Conservation (phyloP, 495 filamentous ascomycete species). For the Echria macrotheca region DNA sequence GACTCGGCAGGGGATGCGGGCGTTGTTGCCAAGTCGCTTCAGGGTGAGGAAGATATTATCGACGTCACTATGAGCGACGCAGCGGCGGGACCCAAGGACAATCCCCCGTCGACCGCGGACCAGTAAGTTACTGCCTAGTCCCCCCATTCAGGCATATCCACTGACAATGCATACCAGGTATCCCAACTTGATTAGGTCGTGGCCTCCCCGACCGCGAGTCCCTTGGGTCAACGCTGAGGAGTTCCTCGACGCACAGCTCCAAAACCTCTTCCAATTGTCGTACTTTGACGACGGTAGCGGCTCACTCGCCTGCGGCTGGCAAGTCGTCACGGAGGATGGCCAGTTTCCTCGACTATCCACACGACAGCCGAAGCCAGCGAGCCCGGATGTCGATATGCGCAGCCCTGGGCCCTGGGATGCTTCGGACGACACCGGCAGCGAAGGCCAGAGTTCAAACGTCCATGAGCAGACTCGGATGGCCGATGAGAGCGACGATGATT, state of each 20-base stretch:
- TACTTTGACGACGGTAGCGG: conserved; percentile 44
- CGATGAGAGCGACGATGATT: conserved; percentile 48
- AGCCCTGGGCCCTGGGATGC: conserved; percentile 26
- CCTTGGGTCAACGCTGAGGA: conserved; percentile 42
- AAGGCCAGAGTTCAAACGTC: conserved; percentile 18
- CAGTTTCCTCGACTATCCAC: conserved; percentile 52
- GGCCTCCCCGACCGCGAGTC: too few relatives aligned
- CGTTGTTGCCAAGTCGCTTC: conserved; percentile 69
- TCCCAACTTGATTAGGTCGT: conserved; percentile 20
- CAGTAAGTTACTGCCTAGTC: conserved; percentile 16
- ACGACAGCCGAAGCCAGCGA: conserved; percentile 33
- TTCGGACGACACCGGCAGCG: conserved; percentile 41
- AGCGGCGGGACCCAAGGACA: conserved; percentile 21
- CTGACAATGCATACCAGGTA: conserved; percentile 18
- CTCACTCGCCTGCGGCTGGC: conserved; percentile 60
- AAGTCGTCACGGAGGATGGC: conserved; percentile 50
- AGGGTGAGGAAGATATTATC: conserved; percentile 86
- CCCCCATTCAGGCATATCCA: too few relatives aligned
- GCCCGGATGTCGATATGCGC: conserved; percentile 31
- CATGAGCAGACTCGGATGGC: conserved; percentile 37
- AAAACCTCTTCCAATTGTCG: conserved; percentile 66
- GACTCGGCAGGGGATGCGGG: conserved; percentile 63
- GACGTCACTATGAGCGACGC: conserved; percentile 80
- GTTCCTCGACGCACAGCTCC: conserved; percentile 48
- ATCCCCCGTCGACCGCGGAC: background rate